Conservation (phyloP, 2,329 filamentous ascomycete species). For the Xylariaceae sp. region DNA sequence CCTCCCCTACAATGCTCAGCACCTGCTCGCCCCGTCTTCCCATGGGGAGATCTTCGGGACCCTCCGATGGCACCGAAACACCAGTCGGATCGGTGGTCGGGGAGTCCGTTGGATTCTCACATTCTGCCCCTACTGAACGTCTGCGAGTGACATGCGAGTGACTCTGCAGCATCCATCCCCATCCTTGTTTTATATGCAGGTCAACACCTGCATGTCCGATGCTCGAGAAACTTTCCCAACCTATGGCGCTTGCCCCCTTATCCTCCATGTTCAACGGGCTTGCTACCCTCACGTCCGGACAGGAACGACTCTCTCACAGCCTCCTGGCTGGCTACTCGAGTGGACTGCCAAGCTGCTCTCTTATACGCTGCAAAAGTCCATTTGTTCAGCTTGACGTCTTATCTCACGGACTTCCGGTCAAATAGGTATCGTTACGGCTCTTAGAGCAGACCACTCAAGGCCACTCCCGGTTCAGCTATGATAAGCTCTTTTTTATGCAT, state of each 20-base stretch:
- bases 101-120: background rate
- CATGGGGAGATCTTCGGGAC: background rate
- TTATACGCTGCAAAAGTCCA: conserved; percentile 4
- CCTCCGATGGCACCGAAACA: background rate
- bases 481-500: conserved; percentile 8
- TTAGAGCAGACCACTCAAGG: background rate
- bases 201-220: background rate
- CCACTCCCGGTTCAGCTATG: background rate
- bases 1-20: background rate
- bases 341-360: background rate
- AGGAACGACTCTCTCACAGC: background rate
- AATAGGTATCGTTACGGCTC: conserved; percentile 17
- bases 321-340: background rate
- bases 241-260: conserved; percentile 4
- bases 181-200: conserved; percentile 3
- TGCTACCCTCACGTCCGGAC: background rate
- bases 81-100: background rate
- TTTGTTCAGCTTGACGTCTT: conserved; percentile 13
- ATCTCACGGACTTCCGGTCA: conserved; percentile 24
- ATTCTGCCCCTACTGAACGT: background rate
- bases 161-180: background rate
- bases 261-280: background rate
- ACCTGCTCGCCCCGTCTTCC: background rate
- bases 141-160: background rate
- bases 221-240: background rate